phyloP scores from a whole-genome alignment of 2,329 filamentous ascomycete species.

The Nothopassalora personata region DNA sequence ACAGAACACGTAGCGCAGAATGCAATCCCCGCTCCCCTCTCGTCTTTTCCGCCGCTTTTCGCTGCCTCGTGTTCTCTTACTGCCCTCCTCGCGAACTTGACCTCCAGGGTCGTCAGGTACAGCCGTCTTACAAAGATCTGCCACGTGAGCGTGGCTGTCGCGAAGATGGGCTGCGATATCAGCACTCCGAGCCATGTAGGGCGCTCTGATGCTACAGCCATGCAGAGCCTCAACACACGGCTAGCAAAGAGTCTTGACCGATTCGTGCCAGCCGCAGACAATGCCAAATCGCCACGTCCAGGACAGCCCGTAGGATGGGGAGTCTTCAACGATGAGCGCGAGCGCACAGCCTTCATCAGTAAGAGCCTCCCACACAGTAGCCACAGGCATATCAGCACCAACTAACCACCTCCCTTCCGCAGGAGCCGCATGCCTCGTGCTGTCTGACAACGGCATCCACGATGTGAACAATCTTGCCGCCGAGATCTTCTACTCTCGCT shows the following conservation, averaged over 20 bases:
- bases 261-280: constrained; percentile 7
- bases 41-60: not conserved
- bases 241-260: constrained; percentile 6
- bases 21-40: not conserved
- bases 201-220: not conserved
- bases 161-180: not conserved
- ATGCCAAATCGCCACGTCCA: not conserved
- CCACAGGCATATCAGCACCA: not conserved
- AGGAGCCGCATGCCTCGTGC: constrained; percentile 13
- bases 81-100: not conserved
- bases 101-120: not conserved
- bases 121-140: not conserved
- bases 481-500: constrained; percentile 11
- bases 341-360: constrained; percentile 17
- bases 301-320: constrained; percentile 6
- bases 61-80: not conserved
- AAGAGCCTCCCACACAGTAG: not conserved
- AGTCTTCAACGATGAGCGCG: constrained; percentile 10
- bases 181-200: not conserved
- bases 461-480: constrained; percentile 2
- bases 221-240: not conserved
- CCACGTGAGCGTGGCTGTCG: not conserved
- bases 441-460: constrained; percentile 14
- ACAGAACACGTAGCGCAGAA: not conserved
- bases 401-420: constrained; percentile 1